These are phyloP conservation scores for Fomitopsis schrenkii DNA, from an alignment of 1,284 basidiomycete species.

Conservation along the genomic window DNA sequence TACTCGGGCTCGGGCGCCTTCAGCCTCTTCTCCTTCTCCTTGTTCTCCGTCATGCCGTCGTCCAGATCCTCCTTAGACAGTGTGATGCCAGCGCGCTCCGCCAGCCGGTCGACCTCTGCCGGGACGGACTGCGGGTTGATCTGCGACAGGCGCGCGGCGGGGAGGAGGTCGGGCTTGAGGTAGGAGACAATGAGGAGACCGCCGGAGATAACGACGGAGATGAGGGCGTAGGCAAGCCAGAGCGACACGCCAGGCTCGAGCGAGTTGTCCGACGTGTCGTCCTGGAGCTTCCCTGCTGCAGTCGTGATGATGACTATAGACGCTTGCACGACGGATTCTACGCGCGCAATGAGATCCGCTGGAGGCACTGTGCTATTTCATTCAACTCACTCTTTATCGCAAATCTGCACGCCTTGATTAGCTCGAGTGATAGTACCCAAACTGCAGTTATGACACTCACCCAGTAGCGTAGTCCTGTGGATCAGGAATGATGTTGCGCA, in stretches of 20 bases:
- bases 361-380: neutral
- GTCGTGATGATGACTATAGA: conserved; percentile 43
- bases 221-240: conserved; percentile 40
- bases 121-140: conserved; percentile 30
- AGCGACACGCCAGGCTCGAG: conserved; percentile 38
- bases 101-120: conserved; percentile 31
- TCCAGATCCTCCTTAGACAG: conserved; percentile 17
- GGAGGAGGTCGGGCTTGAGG: conserved; percentile 27
- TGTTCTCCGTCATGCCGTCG: conserved; percentile 7
- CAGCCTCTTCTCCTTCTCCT: conserved; percentile 23
- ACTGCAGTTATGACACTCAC: conserved; percentile 11
- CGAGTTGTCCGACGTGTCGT: conserved; percentile 33
- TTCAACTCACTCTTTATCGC: conserved; percentile 35
- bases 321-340: conserved; percentile 39
- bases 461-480: conserved; percentile 41
- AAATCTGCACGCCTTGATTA: conserved; percentile 22
- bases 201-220: conserved; percentile 35
- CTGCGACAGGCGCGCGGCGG: conserved; percentile 39
- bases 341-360: neutral
- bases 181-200: conserved; percentile 32
- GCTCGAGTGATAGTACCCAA: neutral
- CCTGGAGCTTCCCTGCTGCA: conserved; percentile 39
- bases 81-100: conserved; percentile 18
- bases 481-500: conserved; percentile 37
- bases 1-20: conserved; percentile 26